Evolutionary conservation across 495 filamentous ascomycete species (phyloP).

Genomic region (Hyaloscypha bicolor): DNA sequence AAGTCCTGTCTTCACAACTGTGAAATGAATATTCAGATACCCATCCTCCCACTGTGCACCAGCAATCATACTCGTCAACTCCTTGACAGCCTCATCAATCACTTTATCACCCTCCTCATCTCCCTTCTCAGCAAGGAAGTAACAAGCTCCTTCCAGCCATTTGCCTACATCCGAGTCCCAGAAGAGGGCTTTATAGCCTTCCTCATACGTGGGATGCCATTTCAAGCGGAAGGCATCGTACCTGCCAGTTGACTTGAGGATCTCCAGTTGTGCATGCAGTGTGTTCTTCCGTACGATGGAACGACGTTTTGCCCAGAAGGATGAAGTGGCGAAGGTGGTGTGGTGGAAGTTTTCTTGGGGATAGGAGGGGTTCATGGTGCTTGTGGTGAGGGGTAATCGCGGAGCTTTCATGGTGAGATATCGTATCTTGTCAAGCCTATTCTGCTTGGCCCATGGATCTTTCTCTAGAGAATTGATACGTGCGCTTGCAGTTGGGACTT

Average conservation of each 20-base stretch:
- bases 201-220: slow-evolving; percentile 52
- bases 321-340: slow-evolving; percentile 34
- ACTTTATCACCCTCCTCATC: slow-evolving; percentile 43
- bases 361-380: slow-evolving; percentile 13
- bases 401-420: no score
- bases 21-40: slow-evolving; percentile 62
- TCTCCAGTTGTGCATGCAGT: slow-evolving; percentile 44
- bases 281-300: neutral
- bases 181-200: slow-evolving; percentile 50
- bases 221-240: slow-evolving; percentile 56
- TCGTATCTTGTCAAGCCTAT: no score
- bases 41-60: slow-evolving; percentile 57
- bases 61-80: slow-evolving; percentile 56
- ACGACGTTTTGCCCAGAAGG: slow-evolving; percentile 5
- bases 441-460: no score
- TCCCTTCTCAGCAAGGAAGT: slow-evolving; percentile 40
- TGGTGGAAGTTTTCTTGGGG: slow-evolving; percentile 39
- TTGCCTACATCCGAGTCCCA: slow-evolving; percentile 66
- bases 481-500: no score
- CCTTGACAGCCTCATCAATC: slow-evolving; percentile 52
- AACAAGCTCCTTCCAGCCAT: slow-evolving; percentile 63
- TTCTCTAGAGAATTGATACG: no score
- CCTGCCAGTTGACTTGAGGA: slow-evolving; percentile 54
- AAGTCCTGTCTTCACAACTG: slow-evolving; percentile 51
- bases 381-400: no score